Evolutionary conservation across 2,329 filamentous ascomycete genomes (phyloP).

Genomic region (Pseudogymnoascus verrucosus): DNA sequence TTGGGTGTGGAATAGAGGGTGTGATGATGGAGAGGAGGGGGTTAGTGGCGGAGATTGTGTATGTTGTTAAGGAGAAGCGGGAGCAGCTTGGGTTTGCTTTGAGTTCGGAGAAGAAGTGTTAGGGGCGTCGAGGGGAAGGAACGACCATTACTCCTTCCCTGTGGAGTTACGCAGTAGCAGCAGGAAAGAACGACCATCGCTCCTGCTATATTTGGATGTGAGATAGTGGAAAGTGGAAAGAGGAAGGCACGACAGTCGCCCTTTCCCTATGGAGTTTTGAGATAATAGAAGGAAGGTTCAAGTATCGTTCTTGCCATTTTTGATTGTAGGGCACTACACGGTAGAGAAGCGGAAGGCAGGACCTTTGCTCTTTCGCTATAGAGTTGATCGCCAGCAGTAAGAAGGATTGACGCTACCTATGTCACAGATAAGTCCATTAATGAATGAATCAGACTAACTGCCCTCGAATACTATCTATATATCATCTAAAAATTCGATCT

Average conservation of each 20-base stretch:
- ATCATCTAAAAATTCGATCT: too few species aligned
- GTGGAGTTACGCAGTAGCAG: not conserved
- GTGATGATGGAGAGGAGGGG: constrained; percentile 16
- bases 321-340: too few species aligned
- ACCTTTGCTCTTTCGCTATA: not conserved
- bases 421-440: too few species aligned
- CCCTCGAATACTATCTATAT: too few species aligned
- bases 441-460: too few species aligned
- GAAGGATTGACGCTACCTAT: not conserved
- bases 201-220: not conserved
- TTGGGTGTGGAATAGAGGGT: constrained; percentile 22
- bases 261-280: not conserved
- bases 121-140: not conserved
- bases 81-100: constrained; percentile 22
- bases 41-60: constrained; percentile 21
- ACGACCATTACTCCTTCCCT: not conserved
- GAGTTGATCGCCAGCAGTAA: not conserved
- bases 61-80: constrained; percentile 23
- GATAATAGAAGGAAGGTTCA: not conserved
- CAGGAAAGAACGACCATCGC: not conserved
- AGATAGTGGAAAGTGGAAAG: too few species aligned
- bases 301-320: too few species aligned
- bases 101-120: constrained; percentile 30
- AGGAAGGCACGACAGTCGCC: not conserved
- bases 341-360: not conserved